These are phyloP conservation scores for Petrea volubilis DNA, from an alignment of 257 asterid genomes.

Conservation along the genomic window DNA sequence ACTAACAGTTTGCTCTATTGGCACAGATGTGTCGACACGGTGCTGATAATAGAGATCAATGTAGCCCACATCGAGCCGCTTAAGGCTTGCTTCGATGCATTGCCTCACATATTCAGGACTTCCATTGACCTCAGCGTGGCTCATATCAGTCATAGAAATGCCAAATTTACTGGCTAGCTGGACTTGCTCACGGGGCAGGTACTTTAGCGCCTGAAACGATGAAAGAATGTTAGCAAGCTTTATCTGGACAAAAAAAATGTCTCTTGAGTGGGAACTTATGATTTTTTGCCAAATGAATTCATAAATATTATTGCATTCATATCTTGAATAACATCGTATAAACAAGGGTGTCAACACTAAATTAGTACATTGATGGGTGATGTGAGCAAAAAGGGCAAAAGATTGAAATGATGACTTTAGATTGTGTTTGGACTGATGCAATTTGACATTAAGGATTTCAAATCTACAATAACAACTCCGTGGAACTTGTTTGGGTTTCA, in stretches of 20 bases:
- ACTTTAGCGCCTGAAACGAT: constrained; percentile 46
- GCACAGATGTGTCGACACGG: constrained; percentile 44
- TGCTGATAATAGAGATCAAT: constrained; percentile 62
- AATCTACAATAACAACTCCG: too few relatives aligned
- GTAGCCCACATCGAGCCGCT: constrained; percentile 50
- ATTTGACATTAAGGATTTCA: too few relatives aligned
- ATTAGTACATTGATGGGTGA: too few relatives aligned
- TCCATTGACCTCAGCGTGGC: constrained; percentile 43
- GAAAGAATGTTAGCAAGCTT: neutral
- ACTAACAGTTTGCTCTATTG: constrained; percentile 65
- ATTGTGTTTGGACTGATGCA: too few relatives aligned
- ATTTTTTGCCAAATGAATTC: neutral
- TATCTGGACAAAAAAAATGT: neutral
- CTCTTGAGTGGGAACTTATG: neutral
- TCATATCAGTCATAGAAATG: constrained; percentile 10
- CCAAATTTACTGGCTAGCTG: constrained; percentile 68
- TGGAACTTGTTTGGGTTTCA: too few relatives aligned
- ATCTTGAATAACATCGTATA: too few relatives aligned
- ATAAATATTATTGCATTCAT: too few relatives aligned
- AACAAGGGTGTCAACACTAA: too few relatives aligned
- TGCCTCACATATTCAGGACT: constrained; percentile 44
- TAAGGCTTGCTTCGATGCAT: constrained; percentile 53
- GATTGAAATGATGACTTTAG: too few relatives aligned
- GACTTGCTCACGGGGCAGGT: constrained; percentile 47
- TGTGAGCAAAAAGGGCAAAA: too few relatives aligned